Evolutionary conservation across 805 yeast species (phyloP), one percentile per base, ranked within the genome.

Genomic region (Sungouiozyma intestinalis): DNA sequence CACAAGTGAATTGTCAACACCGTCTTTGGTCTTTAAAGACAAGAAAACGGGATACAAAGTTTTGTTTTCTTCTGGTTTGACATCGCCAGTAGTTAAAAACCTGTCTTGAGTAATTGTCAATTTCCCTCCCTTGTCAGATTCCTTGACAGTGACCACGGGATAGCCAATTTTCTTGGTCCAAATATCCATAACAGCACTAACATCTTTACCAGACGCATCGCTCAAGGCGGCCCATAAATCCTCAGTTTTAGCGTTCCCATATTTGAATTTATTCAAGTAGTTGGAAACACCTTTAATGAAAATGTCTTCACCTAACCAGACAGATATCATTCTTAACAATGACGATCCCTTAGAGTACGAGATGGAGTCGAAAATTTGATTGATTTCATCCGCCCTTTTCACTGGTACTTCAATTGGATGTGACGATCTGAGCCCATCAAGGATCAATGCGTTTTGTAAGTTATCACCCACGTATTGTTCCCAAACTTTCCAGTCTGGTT

Each of bases 361-460:
- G 51, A 84, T 84, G 36, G 87, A 85, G 61, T 84, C 94, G 58
- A 84, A 84, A 49, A 84, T 81, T 68, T 84, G 92, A 60, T 81
- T 81, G 52, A 84, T 81, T 58, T 84, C 88, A 53, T 77, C 82
- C 17, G 87, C 88, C 48, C 73, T 73, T 58, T 76, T 74, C 21
- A 85, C 85, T 15, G 90, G 87, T 33, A 84, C 90, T 62, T 84
- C 88, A 50, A 84, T 79, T 35, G 94, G 92, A 60, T 84, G 94
- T 20, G 92, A 82, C 3, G 86, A 77, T 61, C 94, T 78, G 48
- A 86, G 71, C 8, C 85, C 76, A 60, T 86, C 95, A 48, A 86
- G 71, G 7, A 72, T 63, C 55, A 86, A 71, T 21, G 94, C 94
- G 49, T 72, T 71, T 64, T 82, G 90, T 55, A 83, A 74, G 48